Conservation (phyloP, 2,329 filamentous ascomycete genomes). For the Fusarium sp. region DNA sequence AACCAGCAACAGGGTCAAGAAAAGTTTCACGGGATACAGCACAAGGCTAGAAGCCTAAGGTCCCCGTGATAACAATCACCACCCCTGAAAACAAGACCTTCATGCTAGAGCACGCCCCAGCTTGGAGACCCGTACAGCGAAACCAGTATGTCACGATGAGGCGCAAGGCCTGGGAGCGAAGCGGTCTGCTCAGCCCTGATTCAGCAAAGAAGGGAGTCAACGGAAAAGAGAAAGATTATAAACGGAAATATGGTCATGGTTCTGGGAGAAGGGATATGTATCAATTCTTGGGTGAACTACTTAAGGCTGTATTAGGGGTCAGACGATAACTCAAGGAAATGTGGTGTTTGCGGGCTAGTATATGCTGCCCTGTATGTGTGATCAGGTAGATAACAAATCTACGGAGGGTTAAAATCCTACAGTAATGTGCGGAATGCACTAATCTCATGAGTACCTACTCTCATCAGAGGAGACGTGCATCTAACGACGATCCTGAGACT, state of each 20-base stretch:
- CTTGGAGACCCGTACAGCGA: neutral
- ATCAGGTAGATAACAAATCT: neutral
- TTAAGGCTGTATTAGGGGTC: neutral
- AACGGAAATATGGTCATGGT: neutral
- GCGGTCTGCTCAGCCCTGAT: neutral
- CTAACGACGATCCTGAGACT: neutral
- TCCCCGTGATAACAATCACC: neutral
- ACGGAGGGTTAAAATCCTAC: neutral
- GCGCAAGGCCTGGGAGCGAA: neutral
- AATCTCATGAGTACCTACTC: neutral
- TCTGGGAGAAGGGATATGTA: neutral
- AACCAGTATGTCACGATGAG: neutral
- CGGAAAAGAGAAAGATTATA: neutral
- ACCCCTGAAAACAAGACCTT: neutral
- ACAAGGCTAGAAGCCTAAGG: neutral
- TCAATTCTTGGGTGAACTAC: neutral
- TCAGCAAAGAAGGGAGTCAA: neutral
- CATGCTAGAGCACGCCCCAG: neutral
- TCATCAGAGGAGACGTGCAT: neutral
- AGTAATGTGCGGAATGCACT: neutral
- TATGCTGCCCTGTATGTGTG: neutral
- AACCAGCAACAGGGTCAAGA: neutral
- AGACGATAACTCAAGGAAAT: neutral
- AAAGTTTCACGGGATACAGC: neutral
- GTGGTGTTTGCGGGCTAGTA: neutral